phyloP scores from a whole-genome alignment of 495 filamentous ascomycete genomes.

The Aspergillus cristatus region DNA sequence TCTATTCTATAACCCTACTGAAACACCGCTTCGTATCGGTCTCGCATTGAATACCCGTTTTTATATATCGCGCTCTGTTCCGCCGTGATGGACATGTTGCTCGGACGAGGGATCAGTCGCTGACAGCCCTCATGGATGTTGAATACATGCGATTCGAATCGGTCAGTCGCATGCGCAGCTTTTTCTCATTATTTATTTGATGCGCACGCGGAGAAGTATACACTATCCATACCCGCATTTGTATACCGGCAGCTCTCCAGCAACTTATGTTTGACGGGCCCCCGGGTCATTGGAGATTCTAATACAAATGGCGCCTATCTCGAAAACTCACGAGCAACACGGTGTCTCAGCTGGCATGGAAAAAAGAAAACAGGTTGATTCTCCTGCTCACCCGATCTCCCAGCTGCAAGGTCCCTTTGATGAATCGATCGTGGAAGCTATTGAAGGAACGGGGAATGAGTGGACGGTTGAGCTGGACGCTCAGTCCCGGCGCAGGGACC shows the following conservation, averaged over 20 bases:
- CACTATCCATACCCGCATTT: too few relatives aligned
- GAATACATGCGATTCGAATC: not conserved
- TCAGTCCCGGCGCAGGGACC: constrained; percentile 53
- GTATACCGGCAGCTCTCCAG: too few relatives aligned
- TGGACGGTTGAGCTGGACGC: constrained; percentile 53
- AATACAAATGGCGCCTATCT: not conserved
- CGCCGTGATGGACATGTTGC: too few relatives aligned
- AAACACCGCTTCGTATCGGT: too few relatives aligned
- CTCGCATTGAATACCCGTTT: too few relatives aligned
- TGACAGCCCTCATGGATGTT: not conserved
- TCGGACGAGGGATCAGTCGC: not conserved
- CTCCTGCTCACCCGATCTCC: constrained; percentile 65
- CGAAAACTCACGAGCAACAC: not conserved
- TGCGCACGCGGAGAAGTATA: too few relatives aligned
- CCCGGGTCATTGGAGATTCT: too few relatives aligned
- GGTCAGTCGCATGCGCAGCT: too few relatives aligned
- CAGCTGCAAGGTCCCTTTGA: constrained; percentile 88
- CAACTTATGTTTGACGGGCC: too few relatives aligned
- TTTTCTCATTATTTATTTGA: too few relatives aligned
- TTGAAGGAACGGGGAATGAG: constrained; percentile 34
- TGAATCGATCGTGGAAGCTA: constrained; percentile 75
- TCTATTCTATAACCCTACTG: not conserved
- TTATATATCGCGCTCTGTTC: too few relatives aligned
- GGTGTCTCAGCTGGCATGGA: constrained; percentile 3
- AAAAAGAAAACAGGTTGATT: constrained; percentile 14